Evolutionary conservation across 2,329 filamentous ascomycete genomes (phyloP), one percentile per base, ranked within the genome.

Genomic region (Coleophoma cylindrospora): DNA sequence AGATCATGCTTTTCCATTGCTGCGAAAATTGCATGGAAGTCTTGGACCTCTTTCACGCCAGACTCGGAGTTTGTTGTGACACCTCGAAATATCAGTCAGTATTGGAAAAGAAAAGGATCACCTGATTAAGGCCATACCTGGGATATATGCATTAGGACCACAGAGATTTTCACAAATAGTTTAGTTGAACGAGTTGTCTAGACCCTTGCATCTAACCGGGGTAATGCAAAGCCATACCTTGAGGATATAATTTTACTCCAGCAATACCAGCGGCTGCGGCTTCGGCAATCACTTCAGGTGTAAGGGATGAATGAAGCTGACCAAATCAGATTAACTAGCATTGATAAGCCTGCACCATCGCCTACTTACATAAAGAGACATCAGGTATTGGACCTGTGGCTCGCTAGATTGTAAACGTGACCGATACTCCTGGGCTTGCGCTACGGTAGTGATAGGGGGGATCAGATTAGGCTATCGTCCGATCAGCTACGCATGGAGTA

Each of bases 1-100:
- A 96, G 75, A 57, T 85, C 83, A 57, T 91, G 81, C 52, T 84
- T 73, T 65, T 96, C 87, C 91, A 97, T 96, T 57, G 89, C 87
- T n/a, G 77, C 80, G 64, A 97, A 95, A 13, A 92, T 44, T n/a
- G n/a, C n/a, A 17, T 38, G 13, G 7, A 14, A 14, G 36, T 38
- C 13, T 9, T 17, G 15, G 10, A 15, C 5, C 5, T 27, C 8
- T 12, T 33, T 44, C n/a, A 14, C 21, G 14, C 21, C 22, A 3
- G 19, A 33, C 3, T 33, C n/a, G 2, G 27, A n/a, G 68, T 86
- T 86, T 44, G 83, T 86, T 2, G 82, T 86, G 3, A 81, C 79
- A 7, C 61, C 38, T 38, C 17, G 38, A 7, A 41, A 41, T 41
- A 12, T 14, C 36, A 38, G 14, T 38, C 36, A 38, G 14, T 38